Conservation (phyloP, 495 filamentous ascomycete species). For the Aspergillus taichungensis region DNA sequence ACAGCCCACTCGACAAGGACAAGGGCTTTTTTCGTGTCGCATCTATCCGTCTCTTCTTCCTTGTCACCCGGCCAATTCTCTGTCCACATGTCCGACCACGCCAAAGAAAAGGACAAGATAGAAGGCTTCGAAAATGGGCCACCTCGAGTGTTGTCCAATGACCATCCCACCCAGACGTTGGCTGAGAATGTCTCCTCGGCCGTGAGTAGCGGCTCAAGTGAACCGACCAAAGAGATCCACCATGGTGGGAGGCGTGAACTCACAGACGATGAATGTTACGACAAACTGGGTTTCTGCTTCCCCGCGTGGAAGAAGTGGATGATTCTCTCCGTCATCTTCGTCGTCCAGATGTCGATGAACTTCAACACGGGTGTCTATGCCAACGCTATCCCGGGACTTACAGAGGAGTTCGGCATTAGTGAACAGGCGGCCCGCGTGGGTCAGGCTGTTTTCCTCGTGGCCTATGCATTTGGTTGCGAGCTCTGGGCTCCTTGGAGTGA, state of each 20-base stretch:
- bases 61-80: no score
- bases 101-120: no score
- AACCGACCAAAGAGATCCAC: no score
- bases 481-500: constrained; percentile 70
- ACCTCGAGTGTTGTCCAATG: no score
- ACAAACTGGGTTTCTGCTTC: constrained; percentile 51
- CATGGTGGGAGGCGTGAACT: constrained; percentile 42
- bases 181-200: no score
- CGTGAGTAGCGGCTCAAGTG: no score
- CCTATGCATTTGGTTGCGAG: constrained; percentile 67
- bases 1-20: no score
- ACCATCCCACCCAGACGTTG: no score
- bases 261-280: constrained; percentile 48
- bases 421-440: constrained; percentile 49
- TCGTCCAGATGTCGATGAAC: constrained; percentile 68
- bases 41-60: no score
- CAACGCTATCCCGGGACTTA: constrained; percentile 48
- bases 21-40: no score
- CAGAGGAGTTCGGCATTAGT: constrained; percentile 47
- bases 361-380: constrained; percentile 63
- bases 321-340: constrained; percentile 58
- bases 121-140: no score
- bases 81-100: no score
- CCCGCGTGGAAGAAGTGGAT: constrained; percentile 57
- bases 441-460: constrained; percentile 53